phyloP scores from a whole-genome alignment of 1,284 basidiomycete species.

The Somion occarium region DNA sequence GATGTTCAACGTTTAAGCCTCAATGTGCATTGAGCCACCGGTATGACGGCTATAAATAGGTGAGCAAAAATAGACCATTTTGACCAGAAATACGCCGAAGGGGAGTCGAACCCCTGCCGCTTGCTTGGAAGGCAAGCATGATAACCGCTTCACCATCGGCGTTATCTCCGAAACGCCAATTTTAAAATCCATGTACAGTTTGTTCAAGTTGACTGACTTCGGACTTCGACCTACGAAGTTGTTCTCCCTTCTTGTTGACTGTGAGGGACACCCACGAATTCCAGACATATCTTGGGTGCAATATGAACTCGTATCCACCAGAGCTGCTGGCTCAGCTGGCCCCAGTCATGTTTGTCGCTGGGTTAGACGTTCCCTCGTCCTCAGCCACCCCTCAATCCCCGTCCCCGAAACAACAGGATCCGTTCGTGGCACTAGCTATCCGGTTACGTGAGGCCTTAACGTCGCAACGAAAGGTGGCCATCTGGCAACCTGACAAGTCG shows the following conservation, averaged over 20 bases:
- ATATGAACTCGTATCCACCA: slow-evolving; percentile 87
- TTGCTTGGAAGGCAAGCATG: slow-evolving; percentile 84
- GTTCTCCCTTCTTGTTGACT: too few species aligned
- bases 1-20: too few species aligned
- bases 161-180: too few species aligned
- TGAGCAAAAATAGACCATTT: background rate
- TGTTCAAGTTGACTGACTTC: too few species aligned
- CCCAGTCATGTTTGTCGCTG: slow-evolving; percentile 92
- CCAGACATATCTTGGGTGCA: background rate
- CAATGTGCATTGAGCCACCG: background rate
- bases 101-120: slow-evolving; percentile 22
- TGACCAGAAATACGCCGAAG: slow-evolving; percentile 16
- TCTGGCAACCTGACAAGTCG: slow-evolving; percentile 62
- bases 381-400: slow-evolving; percentile 17
- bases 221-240: too few species aligned
- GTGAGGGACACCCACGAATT: background rate
- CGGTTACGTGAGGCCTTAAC: slow-evolving; percentile 64
- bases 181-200: too few species aligned
- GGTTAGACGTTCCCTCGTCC: slow-evolving; percentile 47
- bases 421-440: slow-evolving; percentile 47
- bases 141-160: slow-evolving; percentile 78
- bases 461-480: slow-evolving; percentile 52
- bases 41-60: background rate
- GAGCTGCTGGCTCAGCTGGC: slow-evolving; percentile 81
- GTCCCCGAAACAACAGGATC: slow-evolving; percentile 41